Evolutionary conservation across 768 basidiomycete species (phyloP), one percentile per base, ranked within the genome.

Genomic region (Hygrophorus russula): DNA sequence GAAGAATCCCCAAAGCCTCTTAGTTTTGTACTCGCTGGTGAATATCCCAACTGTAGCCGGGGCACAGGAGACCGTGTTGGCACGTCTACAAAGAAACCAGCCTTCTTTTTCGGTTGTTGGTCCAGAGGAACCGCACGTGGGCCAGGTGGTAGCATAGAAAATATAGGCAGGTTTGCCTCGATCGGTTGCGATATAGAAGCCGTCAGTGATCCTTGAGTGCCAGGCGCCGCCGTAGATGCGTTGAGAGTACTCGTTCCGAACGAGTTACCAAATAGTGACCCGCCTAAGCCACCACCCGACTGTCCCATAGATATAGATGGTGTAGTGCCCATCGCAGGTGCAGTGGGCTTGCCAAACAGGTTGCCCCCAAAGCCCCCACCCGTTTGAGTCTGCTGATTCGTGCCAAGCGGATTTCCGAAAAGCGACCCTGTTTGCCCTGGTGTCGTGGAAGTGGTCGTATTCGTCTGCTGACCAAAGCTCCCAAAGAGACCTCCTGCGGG

Each of bases 121-220:
- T 83, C 83, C 12, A 77, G 67, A 45, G 71, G 69, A 49, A 75
- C 65, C 19, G 74, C 71, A 39, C 72, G 84, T 19, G 76, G 83
- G 31, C 80, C 77, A 10, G 81, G 74, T 15, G 82, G 80, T 27
- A 88, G 74, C 71, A 87, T 69, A 41, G 73, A 76, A 57, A 82
- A 88, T 40, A 84, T 80, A 3, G 80, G 80, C 41, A 86, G 58
- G 48, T 82, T 80, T 39, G 75, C 68, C 27, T 73, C 75, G 49
- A 90, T 80, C 6, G 87, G 87, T 58, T 93, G 85, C 19, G 85
- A 81, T 55, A 97, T 88, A 14, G 92, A 92, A 1, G 90, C 86
- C 7, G 82, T 84, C 42, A 94, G 65, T 0, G 71, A 60, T 30
- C 76, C 77, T 60, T 77, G 76, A 33, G 67, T 64, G 27, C 63